Conservation (phyloP, 106 monocot species). For the Apostasia shenzhenica region DNA sequence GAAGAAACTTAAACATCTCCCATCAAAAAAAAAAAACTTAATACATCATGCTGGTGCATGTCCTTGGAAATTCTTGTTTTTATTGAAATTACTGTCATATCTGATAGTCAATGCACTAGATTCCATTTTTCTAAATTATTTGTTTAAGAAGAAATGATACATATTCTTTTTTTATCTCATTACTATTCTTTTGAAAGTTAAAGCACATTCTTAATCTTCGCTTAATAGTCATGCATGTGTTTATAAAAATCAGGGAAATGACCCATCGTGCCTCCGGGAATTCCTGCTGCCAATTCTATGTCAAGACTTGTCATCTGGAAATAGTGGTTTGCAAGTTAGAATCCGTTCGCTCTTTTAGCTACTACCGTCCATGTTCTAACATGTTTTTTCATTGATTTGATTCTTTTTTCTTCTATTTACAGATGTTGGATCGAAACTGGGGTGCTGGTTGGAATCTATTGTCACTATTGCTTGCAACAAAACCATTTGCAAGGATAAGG, state of each 20-base stretch:
- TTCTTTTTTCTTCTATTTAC: conserved; percentile 8
- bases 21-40: too few species aligned
- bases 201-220: too few species aligned
- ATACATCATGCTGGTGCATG: too few species aligned
- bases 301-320: conserved; percentile 70
- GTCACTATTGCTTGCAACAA: conserved; percentile 71
- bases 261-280: conserved; percentile 87
- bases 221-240: neutral
- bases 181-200: too few species aligned
- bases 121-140: too few species aligned
- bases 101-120: too few species aligned
- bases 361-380: neutral
- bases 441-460: conserved; percentile 98
- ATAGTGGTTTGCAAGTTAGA: conserved; percentile 76
- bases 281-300: conserved; percentile 73
- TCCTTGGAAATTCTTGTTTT: too few species aligned
- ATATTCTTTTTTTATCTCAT: too few species aligned
- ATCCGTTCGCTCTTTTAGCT: conserved; percentile 1
- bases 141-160: too few species aligned
- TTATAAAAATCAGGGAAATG: conserved; percentile 51
- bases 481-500: conserved; percentile 85
- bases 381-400: neutral
- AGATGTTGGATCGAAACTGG: conserved; percentile 97
- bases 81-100: too few species aligned
- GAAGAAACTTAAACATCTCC: too few species aligned